Evolutionary conservation across 495 filamentous ascomycete species (phyloP).

Genomic region (Lepidopterella palustris): DNA sequence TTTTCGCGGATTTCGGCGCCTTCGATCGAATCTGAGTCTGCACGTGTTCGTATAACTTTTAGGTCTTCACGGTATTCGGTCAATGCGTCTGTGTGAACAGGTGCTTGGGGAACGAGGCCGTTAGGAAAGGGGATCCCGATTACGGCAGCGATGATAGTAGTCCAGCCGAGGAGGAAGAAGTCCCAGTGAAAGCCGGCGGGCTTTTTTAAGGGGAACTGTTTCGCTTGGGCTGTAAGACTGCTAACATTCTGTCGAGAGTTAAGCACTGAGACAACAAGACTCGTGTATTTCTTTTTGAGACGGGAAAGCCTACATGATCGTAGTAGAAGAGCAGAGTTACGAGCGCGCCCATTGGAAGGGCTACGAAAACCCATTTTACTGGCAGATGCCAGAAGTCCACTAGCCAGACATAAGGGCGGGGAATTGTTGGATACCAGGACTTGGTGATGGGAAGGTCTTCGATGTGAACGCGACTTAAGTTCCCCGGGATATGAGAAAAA

Average conservation of each 20-base stretch:
- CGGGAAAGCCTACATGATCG: conserved; percentile 52
- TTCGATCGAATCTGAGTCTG: conserved; percentile 41
- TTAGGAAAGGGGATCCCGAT: conserved; percentile 88
- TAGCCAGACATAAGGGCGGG: conserved; percentile 68
- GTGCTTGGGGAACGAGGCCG: conserved; percentile 73
- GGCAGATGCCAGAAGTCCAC: conserved; percentile 81
- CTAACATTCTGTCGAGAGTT: conserved; percentile 45
- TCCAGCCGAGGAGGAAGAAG: conserved; percentile 82
- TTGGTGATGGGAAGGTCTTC: conserved; percentile 34
- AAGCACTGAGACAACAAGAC: conserved; percentile 25
- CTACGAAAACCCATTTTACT: conserved; percentile 71
- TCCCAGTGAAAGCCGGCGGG: conserved; percentile 97
- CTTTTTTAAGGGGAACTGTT: conserved; percentile 83
- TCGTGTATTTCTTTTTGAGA: no score
- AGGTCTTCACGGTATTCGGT: conserved; percentile 31
- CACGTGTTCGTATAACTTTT: conserved; percentile 41
- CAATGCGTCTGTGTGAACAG: conserved; percentile 82
- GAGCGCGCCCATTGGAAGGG: conserved; percentile 80
- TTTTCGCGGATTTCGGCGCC: no score
- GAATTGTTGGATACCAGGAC: conserved; percentile 75
- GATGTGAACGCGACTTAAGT: conserved; percentile 43
- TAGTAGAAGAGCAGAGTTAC: conserved; percentile 89
- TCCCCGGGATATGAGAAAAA: conserved; percentile 20
- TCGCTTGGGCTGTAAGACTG: conserved; percentile 84
- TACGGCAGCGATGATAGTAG: conserved; percentile 75